Base-by-base conservation (phyloP, 2,329 filamentous ascomycete species). In the Scortechinia acanthostroma region DNA sequence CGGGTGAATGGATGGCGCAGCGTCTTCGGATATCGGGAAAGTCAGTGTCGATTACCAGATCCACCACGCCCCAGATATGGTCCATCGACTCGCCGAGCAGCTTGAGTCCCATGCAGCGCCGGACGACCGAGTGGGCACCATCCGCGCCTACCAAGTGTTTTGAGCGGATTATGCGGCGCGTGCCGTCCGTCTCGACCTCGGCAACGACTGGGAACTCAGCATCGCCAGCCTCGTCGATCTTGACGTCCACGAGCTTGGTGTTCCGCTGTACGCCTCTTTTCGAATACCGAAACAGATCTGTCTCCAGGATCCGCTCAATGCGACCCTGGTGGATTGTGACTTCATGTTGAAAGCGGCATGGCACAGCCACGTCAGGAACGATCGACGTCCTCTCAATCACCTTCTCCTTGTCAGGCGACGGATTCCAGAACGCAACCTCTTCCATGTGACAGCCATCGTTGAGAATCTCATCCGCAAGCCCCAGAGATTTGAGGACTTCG, bases 161-260 rank as follows among this genome's bases (percentile, higher is more conserved):
- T 10, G 62, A 49, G 20, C 61, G 55, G 2, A 68, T 50, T 1
- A 49, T 58, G 15, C 56, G 78, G 58, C 80, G 73, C 43, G 68
- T 64, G 16, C 70, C 63, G 10, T 40, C 35, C 17, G 35, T 40
- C 44, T 74, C 71, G 46, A 83, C 60, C 48, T 69, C 71, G 30
- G 83, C 78, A 52, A 79, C 67, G 2, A 82, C 74, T 2, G 77
- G 78, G 54, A 81, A 80, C 22, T 66, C 67, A 14, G 51, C 15
- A 45, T 52, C 45, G 46, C 62, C 57, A 3, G 43, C 51, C 23
- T 64, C 59, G 33, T 66, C 61, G 20, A 68, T 58, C 23, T 49
- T 53, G 25, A 56, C 61, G 25, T 58, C 52, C 3, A 60, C 35
- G 10, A 66, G 46, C 25, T 48, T 58, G 19, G 58, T 60, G 40